Evolutionary conservation across 306 rosid genomes (phyloP).

Genomic region (Elaeagnus macrophylla): DNA sequence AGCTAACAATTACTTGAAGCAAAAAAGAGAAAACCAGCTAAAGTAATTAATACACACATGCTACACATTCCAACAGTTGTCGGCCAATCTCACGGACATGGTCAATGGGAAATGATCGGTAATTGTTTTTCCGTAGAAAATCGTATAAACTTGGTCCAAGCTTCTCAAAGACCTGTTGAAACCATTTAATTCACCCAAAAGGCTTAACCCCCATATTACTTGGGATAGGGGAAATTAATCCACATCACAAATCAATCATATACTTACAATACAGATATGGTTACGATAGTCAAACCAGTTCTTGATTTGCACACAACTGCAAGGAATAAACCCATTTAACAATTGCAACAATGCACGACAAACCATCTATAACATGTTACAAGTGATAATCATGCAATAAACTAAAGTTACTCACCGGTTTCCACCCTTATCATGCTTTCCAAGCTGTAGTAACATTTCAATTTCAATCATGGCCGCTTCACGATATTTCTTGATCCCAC

Average conservation of each 20-base stretch:
- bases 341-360: constrained; percentile 26
- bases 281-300: constrained; percentile 99
- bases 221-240: constrained; percentile 72
- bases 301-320: constrained; percentile 99
- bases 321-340: constrained; percentile 92
- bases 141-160: constrained; percentile 99
- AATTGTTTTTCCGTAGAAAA: constrained; percentile 99
- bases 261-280: constrained; percentile 99
- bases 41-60: constrained; percentile 95
- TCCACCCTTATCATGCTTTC: constrained; percentile 83
- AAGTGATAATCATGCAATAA: background rate
- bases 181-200: constrained; percentile 80
- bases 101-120: constrained; percentile 99
- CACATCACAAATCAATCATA: constrained; percentile 66
- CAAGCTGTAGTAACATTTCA: constrained; percentile 85
- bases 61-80: constrained; percentile 99
- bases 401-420: constrained; percentile 52
- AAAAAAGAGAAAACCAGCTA: constrained; percentile 28
- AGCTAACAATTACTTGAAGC: constrained; percentile 1
- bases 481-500: constrained; percentile 77
- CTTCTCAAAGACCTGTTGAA: constrained; percentile 99
- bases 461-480: constrained; percentile 99
- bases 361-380: constrained; percentile 4
- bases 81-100: constrained; percentile 99
- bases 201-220: constrained; percentile 65